A percentile compares a stretch with the other conserved stretches of the same genome.
These are phyloP conservation scores for Saccharum hybrid DNA, from an alignment of 202 grass and related monocot genomes.

Conservation along the genomic window DNA sequence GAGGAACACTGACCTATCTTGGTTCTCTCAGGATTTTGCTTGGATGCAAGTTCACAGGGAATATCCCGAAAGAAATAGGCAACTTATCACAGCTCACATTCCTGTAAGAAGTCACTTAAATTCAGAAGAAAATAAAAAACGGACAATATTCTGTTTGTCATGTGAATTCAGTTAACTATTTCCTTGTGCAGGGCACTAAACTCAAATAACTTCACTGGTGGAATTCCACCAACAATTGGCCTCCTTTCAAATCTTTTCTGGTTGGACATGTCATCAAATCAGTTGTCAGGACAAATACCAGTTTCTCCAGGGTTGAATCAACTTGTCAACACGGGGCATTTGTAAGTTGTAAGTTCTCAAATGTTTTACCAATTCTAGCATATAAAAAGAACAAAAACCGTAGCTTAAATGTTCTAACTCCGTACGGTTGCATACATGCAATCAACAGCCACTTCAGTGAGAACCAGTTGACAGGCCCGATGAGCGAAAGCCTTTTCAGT, in stretches of 20 bases:
- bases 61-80: slow-evolving; percentile 69
- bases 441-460: slow-evolving; percentile 87
- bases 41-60: slow-evolving; percentile 76
- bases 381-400: slow-evolving; percentile 23
- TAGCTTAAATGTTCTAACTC: slow-evolving; percentile 29
- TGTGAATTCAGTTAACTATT: slow-evolving; percentile 31
- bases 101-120: slow-evolving; percentile 64
- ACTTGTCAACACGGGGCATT: slow-evolving; percentile 63
- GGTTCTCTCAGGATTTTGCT: slow-evolving; percentile 71
- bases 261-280: slow-evolving; percentile 82
- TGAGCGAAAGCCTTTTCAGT: slow-evolving; percentile 67
- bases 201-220: slow-evolving; percentile 74
- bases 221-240: slow-evolving; percentile 74
- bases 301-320: slow-evolving; percentile 81
- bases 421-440: slow-evolving; percentile 38
- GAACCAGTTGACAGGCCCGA: slow-evolving; percentile 75
- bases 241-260: slow-evolving; percentile 68
- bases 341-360: slow-evolving; percentile 86
- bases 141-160: slow-evolving; percentile 36
- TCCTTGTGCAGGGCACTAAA: slow-evolving; percentile 71
- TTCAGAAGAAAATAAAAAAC: slow-evolving; percentile 33
- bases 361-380: slow-evolving; percentile 24
- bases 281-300: slow-evolving; percentile 73
- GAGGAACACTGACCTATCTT: slow-evolving; percentile 26
- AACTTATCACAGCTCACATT: slow-evolving; percentile 66